Percentiles rank a stretch among this genome's conserved stretches.
Conservation (phyloP, 2,329 filamentous ascomycete genomes). For the Neofusicoccum sp. region DNA sequence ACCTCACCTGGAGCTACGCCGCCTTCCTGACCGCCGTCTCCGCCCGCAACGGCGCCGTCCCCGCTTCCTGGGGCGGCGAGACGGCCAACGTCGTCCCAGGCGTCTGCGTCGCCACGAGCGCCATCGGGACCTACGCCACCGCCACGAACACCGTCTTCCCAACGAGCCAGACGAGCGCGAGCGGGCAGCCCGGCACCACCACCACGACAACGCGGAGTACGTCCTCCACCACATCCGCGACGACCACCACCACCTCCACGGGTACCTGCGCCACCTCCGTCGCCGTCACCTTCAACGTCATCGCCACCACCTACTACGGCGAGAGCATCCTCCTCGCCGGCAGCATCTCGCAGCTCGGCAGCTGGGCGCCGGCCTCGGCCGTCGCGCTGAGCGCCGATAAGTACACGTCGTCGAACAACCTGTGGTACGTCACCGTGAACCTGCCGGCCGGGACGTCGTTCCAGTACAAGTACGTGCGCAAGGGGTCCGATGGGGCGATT, state of each 20-base stretch:
- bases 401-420: slow-evolving; percentile 44
- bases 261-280: slow-evolving; percentile 29
- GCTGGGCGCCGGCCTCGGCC: slow-evolving; percentile 42
- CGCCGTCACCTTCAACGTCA: slow-evolving; percentile 47
- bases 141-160: slow-evolving; percentile 43
- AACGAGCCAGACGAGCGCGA: slow-evolving; percentile 38
- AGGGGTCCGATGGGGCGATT: slow-evolving; percentile 46
- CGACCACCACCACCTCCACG: slow-evolving; percentile 25
- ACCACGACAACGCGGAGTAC: slow-evolving; percentile 21
- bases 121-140: slow-evolving; percentile 40
- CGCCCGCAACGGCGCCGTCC: slow-evolving; percentile 7
- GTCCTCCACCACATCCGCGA: slow-evolving; percentile 20
- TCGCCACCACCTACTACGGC: slow-evolving; percentile 48
- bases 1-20: slow-evolving; percentile 48
- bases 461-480: slow-evolving; percentile 48
- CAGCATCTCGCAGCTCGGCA: slow-evolving; percentile 43
- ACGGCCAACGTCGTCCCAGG: not conserved
- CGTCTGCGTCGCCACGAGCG: slow-evolving; percentile 31
- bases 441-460: slow-evolving; percentile 43
- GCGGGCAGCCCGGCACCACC: slow-evolving; percentile 34
- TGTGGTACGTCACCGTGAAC: slow-evolving; percentile 46
- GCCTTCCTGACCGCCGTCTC: slow-evolving; percentile 32
- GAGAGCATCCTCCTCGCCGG: slow-evolving; percentile 50
- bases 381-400: slow-evolving; percentile 41
- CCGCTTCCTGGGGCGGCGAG: slow-evolving; percentile 12